A percentile compares a stretch with the other conserved stretches of the same genome.
These are phyloP conservation scores for Trichodelitschia bisporula DNA, from an alignment of 495 filamentous ascomycete genomes.

Conservation along the genomic window DNA sequence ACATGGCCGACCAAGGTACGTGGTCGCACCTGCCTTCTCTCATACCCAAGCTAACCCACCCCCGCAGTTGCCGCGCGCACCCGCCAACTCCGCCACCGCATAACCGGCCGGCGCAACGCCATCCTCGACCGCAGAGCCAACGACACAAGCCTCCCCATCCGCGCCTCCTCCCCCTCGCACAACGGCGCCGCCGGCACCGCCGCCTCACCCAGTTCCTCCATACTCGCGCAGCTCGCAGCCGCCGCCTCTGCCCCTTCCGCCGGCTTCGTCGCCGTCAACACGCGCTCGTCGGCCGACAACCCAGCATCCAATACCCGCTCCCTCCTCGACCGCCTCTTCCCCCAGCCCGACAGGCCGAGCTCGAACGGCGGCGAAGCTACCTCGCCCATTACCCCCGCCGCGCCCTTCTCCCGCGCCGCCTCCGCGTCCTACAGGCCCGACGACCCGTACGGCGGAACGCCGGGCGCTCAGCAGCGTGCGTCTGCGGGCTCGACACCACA, in stretches of 20 bases:
- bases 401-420: slow-evolving; percentile 3
- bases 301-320: too few species aligned
- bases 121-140: slow-evolving; percentile 29
- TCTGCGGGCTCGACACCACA: slow-evolving; percentile 21
- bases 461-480: too few species aligned
- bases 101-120: slow-evolving; percentile 48
- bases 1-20: slow-evolving; percentile 37
- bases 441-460: too few species aligned
- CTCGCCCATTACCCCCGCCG: slow-evolving; percentile 1
- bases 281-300: too few species aligned
- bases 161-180: slow-evolving; percentile 15
- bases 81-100: slow-evolving; percentile 56
- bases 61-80: slow-evolving; percentile 46
- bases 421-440: slow-evolving; percentile 5
- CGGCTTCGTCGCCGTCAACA: slow-evolving; percentile 36
- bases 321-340: too few species aligned
- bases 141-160: slow-evolving; percentile 8
- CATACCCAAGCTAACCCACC: background rate
- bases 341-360: too few species aligned
- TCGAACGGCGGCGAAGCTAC: too few species aligned
- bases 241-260: slow-evolving; percentile 16
- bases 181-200: slow-evolving; percentile 9
- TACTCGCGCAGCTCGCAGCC: too few species aligned
- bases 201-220: too few species aligned
- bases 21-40: background rate